These are phyloP conservation scores for Dalechampia spathulata DNA, from an alignment of 441 rosid species.

Conservation along the genomic window DNA sequence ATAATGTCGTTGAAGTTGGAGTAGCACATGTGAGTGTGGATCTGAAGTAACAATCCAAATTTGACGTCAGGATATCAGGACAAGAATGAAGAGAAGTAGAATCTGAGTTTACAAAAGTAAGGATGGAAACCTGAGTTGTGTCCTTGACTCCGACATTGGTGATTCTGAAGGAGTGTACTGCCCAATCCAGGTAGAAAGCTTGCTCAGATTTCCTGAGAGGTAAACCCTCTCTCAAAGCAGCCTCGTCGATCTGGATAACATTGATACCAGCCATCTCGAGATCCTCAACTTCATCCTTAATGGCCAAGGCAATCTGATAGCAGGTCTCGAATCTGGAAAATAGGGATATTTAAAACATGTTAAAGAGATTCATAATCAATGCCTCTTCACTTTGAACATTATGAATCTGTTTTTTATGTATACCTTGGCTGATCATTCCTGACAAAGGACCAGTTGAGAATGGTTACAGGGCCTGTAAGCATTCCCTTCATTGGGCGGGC, in stretches of 20 bases:
- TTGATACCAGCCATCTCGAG: constrained; percentile 88
- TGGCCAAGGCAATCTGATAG: constrained; percentile 97
- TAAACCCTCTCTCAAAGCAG: constrained; percentile 88
- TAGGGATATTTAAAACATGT: too few species aligned
- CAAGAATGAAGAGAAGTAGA: not conserved
- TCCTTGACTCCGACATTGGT: constrained; percentile 84
- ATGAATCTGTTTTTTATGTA: too few species aligned
- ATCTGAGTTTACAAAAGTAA: not conserved
- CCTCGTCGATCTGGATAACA: constrained; percentile 92
- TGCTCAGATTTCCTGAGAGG: constrained; percentile 96
- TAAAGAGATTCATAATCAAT: too few species aligned
- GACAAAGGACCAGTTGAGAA: constrained; percentile 96
- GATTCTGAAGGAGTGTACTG: constrained; percentile 97
- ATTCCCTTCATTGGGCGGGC: constrained; percentile 98
- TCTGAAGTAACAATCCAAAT: constrained; percentile 46
- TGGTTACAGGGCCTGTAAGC: constrained; percentile 99
- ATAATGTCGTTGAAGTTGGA: constrained; percentile 96
- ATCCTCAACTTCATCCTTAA: constrained; percentile 96
- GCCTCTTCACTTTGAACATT: too few species aligned
- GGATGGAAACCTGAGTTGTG: constrained; percentile 67
- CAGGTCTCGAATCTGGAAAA: constrained; percentile 75
- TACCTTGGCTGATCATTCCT: constrained; percentile 97
- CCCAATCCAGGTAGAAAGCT: constrained; percentile 96
- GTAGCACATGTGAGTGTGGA: constrained; percentile 99
- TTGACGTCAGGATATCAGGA: not conserved